Base-by-base conservation (phyloP, 108 stramenopile genomes). In the Thalassiosira profunda region DNA sequence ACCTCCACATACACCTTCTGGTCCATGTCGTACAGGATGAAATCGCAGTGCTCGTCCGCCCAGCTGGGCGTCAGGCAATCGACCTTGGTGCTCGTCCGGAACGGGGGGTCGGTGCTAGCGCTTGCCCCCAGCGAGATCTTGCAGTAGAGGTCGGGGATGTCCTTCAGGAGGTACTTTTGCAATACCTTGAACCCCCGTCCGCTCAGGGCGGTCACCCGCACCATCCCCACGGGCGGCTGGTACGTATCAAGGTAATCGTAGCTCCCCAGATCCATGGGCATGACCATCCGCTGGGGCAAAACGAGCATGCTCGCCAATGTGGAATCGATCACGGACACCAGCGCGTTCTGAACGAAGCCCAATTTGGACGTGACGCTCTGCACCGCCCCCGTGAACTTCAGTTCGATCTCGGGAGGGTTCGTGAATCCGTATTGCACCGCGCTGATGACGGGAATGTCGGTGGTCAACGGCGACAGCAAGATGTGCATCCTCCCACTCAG, bases 381-480 rank as follows among this genome's bases (percentile, higher is more conserved):
- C 4, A 33, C 63, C 10, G 17, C n/a, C 0, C 86, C 90, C 8
- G 82, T 81, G 66, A 79, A 86, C 8, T 79, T 61, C n/a, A 91
- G 24, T 9, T 72, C 55, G 37, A 91, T 40, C 10, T 61, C 14
- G 1, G 90, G 90, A 33, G 84, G 76, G 46, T 87, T 87, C 55
- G 87, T 84, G 62, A 91, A 91, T 12, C 63, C 71, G 63, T 82
- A 87, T 33, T 87, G 86, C 33, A 87, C 70, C 9, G 80, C 90
- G 9, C 72, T 53, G 37, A 91, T 45, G 40, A 73, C 41, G 12
- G 90, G 86, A 25, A 87, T 64, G 9, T 70, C 74, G n/a, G 74
- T 59, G 28, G 72, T 68, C 15, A 87, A 61, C 17, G 90, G 86
- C 21, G 72, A 70, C 26, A 84, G 24, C 4, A 86, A 34, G 10